A percentile compares a stretch with the other conserved stretches of the same genome.
These are phyloP conservation scores for Fomitopsis pulvina DNA, from an alignment of 768 basidiomycete species.

Conservation along the genomic window DNA sequence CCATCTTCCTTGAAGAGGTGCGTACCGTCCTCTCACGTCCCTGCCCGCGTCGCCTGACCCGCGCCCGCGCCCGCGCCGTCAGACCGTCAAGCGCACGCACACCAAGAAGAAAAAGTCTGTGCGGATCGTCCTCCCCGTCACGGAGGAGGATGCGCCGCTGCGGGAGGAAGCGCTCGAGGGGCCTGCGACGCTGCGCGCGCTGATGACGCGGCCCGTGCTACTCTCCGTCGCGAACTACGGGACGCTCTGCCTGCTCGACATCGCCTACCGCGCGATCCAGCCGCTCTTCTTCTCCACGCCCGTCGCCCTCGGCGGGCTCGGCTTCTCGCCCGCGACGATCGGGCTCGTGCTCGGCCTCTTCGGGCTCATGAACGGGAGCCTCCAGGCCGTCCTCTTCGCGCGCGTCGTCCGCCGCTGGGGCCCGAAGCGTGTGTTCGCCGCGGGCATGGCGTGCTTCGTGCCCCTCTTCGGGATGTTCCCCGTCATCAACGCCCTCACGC, in stretches of 20 bases:
- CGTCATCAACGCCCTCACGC: conserved; percentile 20
- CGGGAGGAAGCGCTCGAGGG: conserved; percentile 1
- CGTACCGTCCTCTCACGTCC: conserved; percentile 1
- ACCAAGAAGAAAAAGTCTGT: not conserved
- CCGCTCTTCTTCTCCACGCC: conserved; percentile 37
- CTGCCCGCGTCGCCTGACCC: conserved; percentile 7
- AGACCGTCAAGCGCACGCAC: not conserved
- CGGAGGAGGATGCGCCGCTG: not conserved
- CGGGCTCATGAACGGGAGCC: conserved; percentile 30
- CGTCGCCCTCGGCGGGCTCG: conserved; percentile 31
- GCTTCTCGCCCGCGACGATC: conserved; percentile 30
- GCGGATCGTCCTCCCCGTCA: not conserved
- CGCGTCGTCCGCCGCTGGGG: conserved; percentile 29
- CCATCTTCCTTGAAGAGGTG: conserved; percentile 28
- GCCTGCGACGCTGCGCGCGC: conserved; percentile 16
- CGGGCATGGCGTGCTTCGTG: conserved; percentile 22
- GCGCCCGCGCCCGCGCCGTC: not conserved
- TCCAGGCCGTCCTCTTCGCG: conserved; percentile 35
- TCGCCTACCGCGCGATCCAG: conserved; percentile 29
- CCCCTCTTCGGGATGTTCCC: conserved; percentile 24
- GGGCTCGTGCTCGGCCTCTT: conserved; percentile 29
- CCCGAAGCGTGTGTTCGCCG: conserved; percentile 24
- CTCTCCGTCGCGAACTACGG: conserved; percentile 29
- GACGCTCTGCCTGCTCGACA: conserved; percentile 30
- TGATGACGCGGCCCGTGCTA: conserved; percentile 27